These are phyloP conservation scores for Arthrobotrys iridis DNA, from an alignment of 2,329 filamentous ascomycete genomes.

Conservation along the genomic window DNA sequence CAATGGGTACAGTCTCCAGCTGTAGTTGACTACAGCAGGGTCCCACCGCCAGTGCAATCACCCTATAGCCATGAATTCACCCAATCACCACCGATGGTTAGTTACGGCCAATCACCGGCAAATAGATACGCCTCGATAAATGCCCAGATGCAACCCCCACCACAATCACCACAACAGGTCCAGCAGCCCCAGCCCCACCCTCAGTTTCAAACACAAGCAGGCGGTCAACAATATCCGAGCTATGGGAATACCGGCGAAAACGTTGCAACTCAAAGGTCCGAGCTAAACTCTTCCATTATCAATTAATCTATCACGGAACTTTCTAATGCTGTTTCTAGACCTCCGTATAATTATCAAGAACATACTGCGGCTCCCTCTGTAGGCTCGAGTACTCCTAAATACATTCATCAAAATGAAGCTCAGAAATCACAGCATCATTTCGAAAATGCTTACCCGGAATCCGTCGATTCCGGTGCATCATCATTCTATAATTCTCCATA, in stretches of 20 bases:
- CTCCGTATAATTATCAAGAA: slow-evolving; percentile 25
- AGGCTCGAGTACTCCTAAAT: neutral
- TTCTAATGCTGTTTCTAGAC: neutral
- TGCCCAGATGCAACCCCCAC: neutral
- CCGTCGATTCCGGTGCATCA: slow-evolving; percentile 33
- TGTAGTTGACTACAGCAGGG: slow-evolving; percentile 12
- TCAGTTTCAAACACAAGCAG: neutral
- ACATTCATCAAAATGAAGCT: slow-evolving; percentile 1
- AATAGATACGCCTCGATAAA: slow-evolving; percentile 7
- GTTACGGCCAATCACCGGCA: neutral
- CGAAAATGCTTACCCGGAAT: slow-evolving; percentile 12
- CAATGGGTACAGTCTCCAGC: slow-evolving; percentile 4
- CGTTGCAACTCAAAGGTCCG: slow-evolving; percentile 26
- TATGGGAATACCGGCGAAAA: slow-evolving; percentile 11
- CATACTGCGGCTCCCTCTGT: slow-evolving; percentile 10
- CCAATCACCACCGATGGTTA: neutral
- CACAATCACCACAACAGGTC: neutral
- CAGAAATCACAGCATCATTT: neutral
- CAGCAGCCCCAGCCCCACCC: neutral
- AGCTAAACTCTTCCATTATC: neutral
- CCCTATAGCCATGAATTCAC: neutral
- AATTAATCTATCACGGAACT: neutral
- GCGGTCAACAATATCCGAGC: slow-evolving; percentile 8
- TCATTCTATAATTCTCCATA: slow-evolving; percentile 24
- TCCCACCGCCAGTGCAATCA: neutral